Evolutionary conservation across 1,139 yeast genomes (phyloP), one percentile per base, ranked within the genome.

Genomic region (Sugiyamaella grinbergsii): DNA sequence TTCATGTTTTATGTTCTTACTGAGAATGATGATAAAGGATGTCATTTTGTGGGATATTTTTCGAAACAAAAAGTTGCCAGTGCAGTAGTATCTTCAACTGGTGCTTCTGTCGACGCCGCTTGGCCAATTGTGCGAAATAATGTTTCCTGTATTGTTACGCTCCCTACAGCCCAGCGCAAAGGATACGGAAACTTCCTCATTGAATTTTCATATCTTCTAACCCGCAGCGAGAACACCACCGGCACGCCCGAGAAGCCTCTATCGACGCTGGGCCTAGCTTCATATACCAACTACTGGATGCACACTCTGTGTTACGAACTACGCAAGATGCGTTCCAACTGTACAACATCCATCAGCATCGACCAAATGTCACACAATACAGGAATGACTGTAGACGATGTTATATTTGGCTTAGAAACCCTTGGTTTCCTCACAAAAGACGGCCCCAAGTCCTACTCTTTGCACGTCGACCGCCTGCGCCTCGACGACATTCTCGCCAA

Each of bases 171-270:
- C 62, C 97, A 91, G 67, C 71, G 96, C 48, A 80, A 82, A 56
- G 98, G 98, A 0, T 89, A 86, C 68, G 98, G 98, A 2, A 85
- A 83, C 64, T 76, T 91, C 53, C 73, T 93, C 54, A 93, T 93
- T 64, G 95, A 89, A 58, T 90, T 93, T 67, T 88, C 96, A 49
- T 93, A 93, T 65, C 71, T 91, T 28, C 69, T 93, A 42, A 79
- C 91, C 1, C 73, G 86, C 50, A 75, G 80, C 52, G 97, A 93
- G 64, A 81, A 80, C 59, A 83, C 83, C 55, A 78, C 79, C 51
- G 98, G 98, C 0, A 87, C 97, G 0, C 98, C 98, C 0, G 98
- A 93, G 61, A 91, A 91, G 63, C 98, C 98, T 0, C 73, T 93
- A 49, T 84, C 95, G 60, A 94, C 86, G 59, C 72, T 91, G 50